A percentile compares a stretch with the other conserved stretches of the same genome.
These are phyloP conservation scores for Grigorovia humatica DNA, from an alignment of 805 yeast species.

Conservation along the genomic window DNA sequence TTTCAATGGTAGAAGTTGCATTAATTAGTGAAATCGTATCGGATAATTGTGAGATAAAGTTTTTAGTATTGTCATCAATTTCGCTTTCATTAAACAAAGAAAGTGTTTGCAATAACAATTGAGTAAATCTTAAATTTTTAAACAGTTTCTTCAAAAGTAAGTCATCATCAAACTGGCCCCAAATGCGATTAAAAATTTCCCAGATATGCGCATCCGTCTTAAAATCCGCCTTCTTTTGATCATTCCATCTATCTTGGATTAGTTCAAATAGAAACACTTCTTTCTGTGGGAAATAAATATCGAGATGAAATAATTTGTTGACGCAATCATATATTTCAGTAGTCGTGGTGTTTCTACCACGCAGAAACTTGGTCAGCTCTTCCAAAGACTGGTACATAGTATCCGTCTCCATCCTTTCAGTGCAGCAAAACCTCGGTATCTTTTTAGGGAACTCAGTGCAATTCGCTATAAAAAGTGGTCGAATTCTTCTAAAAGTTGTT, in stretches of 20 bases:
- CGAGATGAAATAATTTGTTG: conserved; percentile 28
- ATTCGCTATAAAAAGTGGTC: too few species aligned
- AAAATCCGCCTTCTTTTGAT: conserved; percentile 34
- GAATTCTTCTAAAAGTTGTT: too few species aligned
- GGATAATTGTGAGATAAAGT: conserved; percentile 9
- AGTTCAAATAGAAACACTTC: conserved; percentile 48
- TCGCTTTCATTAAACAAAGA: conserved; percentile 2
- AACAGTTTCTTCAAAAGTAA: conserved; percentile 32
- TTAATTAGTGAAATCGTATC: conserved; percentile 16
- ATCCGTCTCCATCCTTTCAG: not conserved
- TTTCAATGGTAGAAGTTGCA: conserved; percentile 17
- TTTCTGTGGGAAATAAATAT: conserved; percentile 44
- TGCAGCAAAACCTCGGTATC: too few species aligned
- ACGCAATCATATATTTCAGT: conserved; percentile 33
- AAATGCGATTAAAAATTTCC: conserved; percentile 37
- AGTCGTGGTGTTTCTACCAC: conserved; percentile 41
- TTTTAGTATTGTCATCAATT: conserved; percentile 1
- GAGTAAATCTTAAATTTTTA: conserved; percentile 34
- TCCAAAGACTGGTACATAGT: conserved; percentile 32
- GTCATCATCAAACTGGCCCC: conserved; percentile 27
- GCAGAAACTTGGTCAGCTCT: conserved; percentile 43
- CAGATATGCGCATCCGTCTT: conserved; percentile 38
- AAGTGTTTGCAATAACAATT: conserved; percentile 15
- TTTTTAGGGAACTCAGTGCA: too few species aligned
- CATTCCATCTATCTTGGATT: conserved; percentile 50